A percentile compares a stretch with the other conserved stretches of the same genome.
These are phyloP conservation scores for Periglandula ipomoeae DNA, from an alignment of 2,329 filamentous ascomycete genomes.

Conservation along the genomic window DNA sequence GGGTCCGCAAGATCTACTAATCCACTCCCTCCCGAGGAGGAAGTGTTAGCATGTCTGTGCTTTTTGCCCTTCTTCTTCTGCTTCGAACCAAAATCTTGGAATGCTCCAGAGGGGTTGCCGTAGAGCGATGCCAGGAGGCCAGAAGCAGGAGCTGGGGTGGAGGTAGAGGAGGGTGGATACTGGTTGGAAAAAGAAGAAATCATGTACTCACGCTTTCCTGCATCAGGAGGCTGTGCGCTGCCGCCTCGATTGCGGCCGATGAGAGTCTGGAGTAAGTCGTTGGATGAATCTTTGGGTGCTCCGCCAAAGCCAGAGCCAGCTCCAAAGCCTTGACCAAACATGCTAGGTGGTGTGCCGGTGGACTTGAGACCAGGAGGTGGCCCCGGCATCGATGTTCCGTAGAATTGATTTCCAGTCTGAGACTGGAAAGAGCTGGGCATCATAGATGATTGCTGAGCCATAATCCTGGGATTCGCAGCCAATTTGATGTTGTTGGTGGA, in stretches of 20 bases:
- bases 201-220: conserved; percentile 97
- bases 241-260: conserved; percentile 61
- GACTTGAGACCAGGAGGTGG: conserved; percentile 94
- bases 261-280: conserved; percentile 65
- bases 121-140: conserved; percentile 88
- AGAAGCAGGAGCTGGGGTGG: conserved; percentile 80
- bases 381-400: conserved; percentile 76
- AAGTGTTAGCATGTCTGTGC: conserved; percentile 99
- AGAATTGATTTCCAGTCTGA: conserved; percentile 61
- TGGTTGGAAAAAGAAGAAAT: conserved; percentile 87
- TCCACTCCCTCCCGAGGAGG: conserved; percentile 97
- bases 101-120: conserved; percentile 73
- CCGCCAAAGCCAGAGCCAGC: conserved; percentile 55
- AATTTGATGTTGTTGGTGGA: conserved; percentile 56
- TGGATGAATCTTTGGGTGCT: conserved; percentile 60
- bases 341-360: conserved; percentile 84
- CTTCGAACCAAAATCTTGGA: conserved; percentile 89
- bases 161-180: conserved; percentile 72
- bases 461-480: conserved; percentile 67
- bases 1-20: conserved; percentile 99
- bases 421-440: conserved; percentile 59
- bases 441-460: conserved; percentile 83
- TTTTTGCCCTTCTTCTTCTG: conserved; percentile 99
- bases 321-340: conserved; percentile 88
- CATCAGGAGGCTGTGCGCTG: conserved; percentile 67